These are phyloP conservation scores for Scleroderma bovista DNA, from an alignment of 768 basidiomycete genomes.

Conservation along the genomic window DNA sequence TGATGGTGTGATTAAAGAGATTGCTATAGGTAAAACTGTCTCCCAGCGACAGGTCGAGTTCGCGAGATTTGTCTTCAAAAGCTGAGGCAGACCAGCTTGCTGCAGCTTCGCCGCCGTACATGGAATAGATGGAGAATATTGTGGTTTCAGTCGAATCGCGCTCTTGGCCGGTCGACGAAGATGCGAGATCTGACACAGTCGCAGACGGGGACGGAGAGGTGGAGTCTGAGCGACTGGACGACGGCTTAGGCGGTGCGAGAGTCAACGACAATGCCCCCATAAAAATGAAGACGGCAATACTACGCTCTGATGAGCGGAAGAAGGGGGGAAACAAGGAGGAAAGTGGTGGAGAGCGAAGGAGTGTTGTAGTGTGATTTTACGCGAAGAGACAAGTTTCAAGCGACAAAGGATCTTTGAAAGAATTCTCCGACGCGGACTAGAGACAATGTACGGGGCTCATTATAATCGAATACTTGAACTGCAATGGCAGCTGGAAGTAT, in stretches of 20 bases:
- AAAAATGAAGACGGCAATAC: constrained; percentile 13
- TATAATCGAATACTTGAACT: no score
- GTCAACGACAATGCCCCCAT: constrained; percentile 37
- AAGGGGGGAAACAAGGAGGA: constrained; percentile 3
- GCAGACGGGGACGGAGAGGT: constrained; percentile 27
- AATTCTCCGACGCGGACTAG: no score
- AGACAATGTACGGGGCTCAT: no score
- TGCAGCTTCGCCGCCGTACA: constrained; percentile 64
- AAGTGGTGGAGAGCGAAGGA: no score
- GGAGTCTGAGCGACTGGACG: constrained; percentile 16
- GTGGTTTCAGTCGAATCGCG: constrained; percentile 66
- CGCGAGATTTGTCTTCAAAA: constrained; percentile 34
- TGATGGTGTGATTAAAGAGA: constrained; percentile 24
- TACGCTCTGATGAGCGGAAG: neutral
- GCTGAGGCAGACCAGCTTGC: constrained; percentile 44
- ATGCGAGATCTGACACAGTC: constrained; percentile 32
- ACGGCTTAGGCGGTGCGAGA: constrained; percentile 31
- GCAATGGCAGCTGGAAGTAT: no score
- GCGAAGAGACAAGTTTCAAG: neutral
- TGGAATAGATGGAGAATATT: constrained; percentile 81
- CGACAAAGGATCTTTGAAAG: no score
- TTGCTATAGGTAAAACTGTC: constrained; percentile 30
- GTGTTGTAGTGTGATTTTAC: neutral
- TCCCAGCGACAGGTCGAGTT: constrained; percentile 30
- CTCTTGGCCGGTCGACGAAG: constrained; percentile 33